Evolutionary conservation across 306 rosid species (phyloP), one percentile per base, ranked within the genome.

Genomic region (Alnus rubra): DNA sequence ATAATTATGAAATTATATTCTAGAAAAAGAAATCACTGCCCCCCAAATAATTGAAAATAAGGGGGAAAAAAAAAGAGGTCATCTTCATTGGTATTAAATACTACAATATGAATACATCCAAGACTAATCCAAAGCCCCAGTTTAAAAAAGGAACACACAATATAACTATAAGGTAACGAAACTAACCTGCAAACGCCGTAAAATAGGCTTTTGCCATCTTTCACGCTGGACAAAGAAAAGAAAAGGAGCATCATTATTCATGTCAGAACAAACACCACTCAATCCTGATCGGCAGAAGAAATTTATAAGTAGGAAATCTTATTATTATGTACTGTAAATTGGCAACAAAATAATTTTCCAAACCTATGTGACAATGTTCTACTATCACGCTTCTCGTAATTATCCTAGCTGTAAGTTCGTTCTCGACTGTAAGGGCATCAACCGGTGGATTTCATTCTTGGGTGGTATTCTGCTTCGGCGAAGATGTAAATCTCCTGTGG

Each of bases 171-270:
- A 23, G 30, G 77, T 18, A 35, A 65, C 5, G 60, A 73, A 67
- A 73, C 59, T 10, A 74, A 88, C 91, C 91, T 88, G 91, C 86
- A 88, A 81, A 3, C 88, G 87, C 42, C 89, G 83, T 76, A 88
- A 74, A 75, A 88, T 50, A 76, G 91, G 91, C 82, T 88, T 88
- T 79, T 88, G 91, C 91, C 91, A 88, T 74, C 78, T 78, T 74
- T 83, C 86, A 83, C 91, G 91, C 91, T 88, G 91, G 56, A 33
- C 62, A 74, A 65, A 62, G 28, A 59, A 73, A 13, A 4, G 55
- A 63, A 56, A 45, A 80, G 55, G 51, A 59, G 50, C 49, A 47
- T 74, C 19, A 51, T 56, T 35, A 74, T 4, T 58, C 79, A 49
- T 37, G 10, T 60, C 11, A 55, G 74, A 44, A 68, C n/a, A 48